Evolutionary conservation across 768 basidiomycete genomes (phyloP), one percentile per base, ranked within the genome.

Genomic region (Terana coerulea): DNA sequence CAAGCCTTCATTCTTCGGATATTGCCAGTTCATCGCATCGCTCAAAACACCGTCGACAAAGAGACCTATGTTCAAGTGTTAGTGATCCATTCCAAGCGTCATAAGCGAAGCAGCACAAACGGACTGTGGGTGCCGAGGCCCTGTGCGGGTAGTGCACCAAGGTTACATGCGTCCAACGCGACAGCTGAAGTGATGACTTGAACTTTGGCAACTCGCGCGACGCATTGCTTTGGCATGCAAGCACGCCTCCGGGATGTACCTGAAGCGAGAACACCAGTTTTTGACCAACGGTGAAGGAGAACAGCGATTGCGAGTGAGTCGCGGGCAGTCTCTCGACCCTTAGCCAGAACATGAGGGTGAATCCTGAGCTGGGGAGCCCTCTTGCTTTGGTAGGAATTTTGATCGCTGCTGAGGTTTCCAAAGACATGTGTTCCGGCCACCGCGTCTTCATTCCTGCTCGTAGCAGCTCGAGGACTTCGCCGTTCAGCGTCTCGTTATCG

Each of bases 341-440:
- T 5, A 73, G 59, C 80, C 80, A 81, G 21, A 72, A 53, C 82
- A 89, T 81, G 64, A 85, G 84, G 1, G 88, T 86, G 60, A 90
- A 80, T 0, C 89, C 91, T 11, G 75, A 66, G 1, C 70, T 58
- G 0, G 86, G 83, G 37, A 90, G 64, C 0, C 79, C 78, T 52
- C 75, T 62, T n/a, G 66, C 69, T n/a, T 72, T 69, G 39, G 81
- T 76, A 1, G 68, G 66, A 28, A 84, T 63, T 3, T 72, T 69
- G 5, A 90, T 56, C 8, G 77, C 68, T 2, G 85, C 78, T 5
- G 70, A 64, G 1, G 76, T 75, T 61, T 83, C 81, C 59, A 91
- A 69, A 2, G 81, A 86, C 53, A 93, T 78, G 62, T 92, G 90
- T 50, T 83, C 79, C 0, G 86, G 81, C 91, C 90, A 92, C 29